Percentiles rank a stretch among this genome's conserved stretches.
Evolutionary conservation across 306 rosid genomes (phyloP).

Genomic region (Cercis canadensis): DNA sequence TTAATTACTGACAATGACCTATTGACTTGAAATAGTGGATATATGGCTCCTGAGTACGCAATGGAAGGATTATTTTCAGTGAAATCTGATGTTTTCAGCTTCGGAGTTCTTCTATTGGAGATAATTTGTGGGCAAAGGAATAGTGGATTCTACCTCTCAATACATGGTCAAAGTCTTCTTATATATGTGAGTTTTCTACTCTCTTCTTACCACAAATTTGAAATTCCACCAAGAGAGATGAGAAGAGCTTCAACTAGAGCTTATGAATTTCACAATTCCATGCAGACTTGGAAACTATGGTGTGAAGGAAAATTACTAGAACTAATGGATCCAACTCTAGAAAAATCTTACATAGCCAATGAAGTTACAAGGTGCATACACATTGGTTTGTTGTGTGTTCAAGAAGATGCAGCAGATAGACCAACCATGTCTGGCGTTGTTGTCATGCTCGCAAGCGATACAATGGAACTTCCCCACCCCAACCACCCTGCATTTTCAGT

Average conservation of each 20-base stretch:
- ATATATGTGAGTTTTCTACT: slow-evolving; percentile 30
- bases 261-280: not conserved
- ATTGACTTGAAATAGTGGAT: slow-evolving; percentile 48
- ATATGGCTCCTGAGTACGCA: slow-evolving; percentile 61
- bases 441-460: slow-evolving; percentile 49
- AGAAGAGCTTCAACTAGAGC: not conserved
- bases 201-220: not conserved
- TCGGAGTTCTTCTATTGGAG: slow-evolving; percentile 53
- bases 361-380: slow-evolving; percentile 52
- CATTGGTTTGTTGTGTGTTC: slow-evolving; percentile 61
- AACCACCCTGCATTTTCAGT: slow-evolving; percentile 54
- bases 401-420: slow-evolving; percentile 56
- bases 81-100: slow-evolving; percentile 54
- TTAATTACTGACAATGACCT: no score
- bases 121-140: slow-evolving; percentile 49
- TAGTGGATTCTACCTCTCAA: slow-evolving; percentile 36
- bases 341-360: slow-evolving; percentile 2
- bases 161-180: slow-evolving; percentile 46
- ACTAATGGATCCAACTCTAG: slow-evolving; percentile 52
- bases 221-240: not conserved
- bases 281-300: slow-evolving; percentile 67
- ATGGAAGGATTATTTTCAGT: slow-evolving; percentile 49
- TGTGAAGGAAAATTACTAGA: slow-evolving; percentile 47
- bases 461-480: slow-evolving; percentile 49
- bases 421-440: slow-evolving; percentile 61